Evolutionary conservation across 345 rosid genomes (phyloP), one percentile per base, ranked within the genome.

Genomic region (Brassica rapa): DNA sequence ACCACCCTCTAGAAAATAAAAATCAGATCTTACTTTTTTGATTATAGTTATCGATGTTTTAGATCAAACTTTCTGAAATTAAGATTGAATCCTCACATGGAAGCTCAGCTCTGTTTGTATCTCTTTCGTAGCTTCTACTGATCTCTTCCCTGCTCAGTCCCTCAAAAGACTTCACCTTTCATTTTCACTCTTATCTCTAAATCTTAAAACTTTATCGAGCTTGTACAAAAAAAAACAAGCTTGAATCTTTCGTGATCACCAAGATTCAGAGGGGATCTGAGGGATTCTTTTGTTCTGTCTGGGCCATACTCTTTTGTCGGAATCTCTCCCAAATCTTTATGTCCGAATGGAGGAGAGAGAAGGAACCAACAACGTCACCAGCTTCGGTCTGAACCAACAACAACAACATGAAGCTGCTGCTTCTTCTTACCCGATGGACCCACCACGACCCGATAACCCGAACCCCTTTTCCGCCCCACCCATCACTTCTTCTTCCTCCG

Each of bases 341-440:
- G 72, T 80, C 49, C 73, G 74, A 35, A 94, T 93, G 96, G 98
- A 89, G 78, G 89, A 80, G 80, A 89, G 83, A 68, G 93, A 84
- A 80, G 94, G 82, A 81, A 82, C 81, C 55, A 79, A 73, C 69
- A 87, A 84, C 71, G 57, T 15, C 57, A 65, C 4, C 51, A 65
- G 85, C 41, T 83, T 84, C 46, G 62, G 85, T 21, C 76, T 84
- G 66, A 88, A 53, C 59, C 59, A 53, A 53, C 56, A 46, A 14
- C 51, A 83, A 74, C 83, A 84, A 73, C 85, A 88, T 70, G 93
- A 86, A 78, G 84, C 83, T 86, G 80, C 51, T 11, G 4, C 51
- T 41, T 12, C 51, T 43, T 4, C 91, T 29, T 86, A 68, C 81
- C 71, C 71, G 30, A 76, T 84, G 73, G 89, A 75, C 76, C 83